Evolutionary conservation across 345 rosid genomes (phyloP), one percentile per base, ranked within the genome.

Genomic region (Populus tremula): DNA sequence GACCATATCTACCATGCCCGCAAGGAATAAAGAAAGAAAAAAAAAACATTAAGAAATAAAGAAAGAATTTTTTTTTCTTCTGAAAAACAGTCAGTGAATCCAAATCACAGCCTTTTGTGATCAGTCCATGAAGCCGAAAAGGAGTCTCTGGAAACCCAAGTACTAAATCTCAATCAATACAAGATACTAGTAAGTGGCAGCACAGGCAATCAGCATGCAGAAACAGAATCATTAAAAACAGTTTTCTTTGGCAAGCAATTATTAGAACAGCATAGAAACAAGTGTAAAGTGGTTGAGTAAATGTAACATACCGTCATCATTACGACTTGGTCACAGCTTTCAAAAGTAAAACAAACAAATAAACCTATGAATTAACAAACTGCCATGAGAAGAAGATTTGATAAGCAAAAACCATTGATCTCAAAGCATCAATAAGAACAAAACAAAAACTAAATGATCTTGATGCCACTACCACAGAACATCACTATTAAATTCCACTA

Each of bases 141-240:
- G 38, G 41, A 70, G 49, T 43, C 67, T 74, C 59, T 56, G 47
- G 70, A 75, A 77, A 64, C 65, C 70, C 43, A 45, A 49, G n/a
- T 39, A 41, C 27, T 56, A 56, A 25, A 76, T 23, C 9, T 39
- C 67, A 25, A 36, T 69, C 9, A 23, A 63, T 25, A 13, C 17
- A 70, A 45, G 39, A 71, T 6, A 16, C 36, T 25, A 31, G 68
- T 12, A 27, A 27, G 38, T 29, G 20, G 41, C 67, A 69, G 54
- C 25, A 72, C 73, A 73, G 83, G 69, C 68, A 78, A 67, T 50
- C 64, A 69, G 35, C 73, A 78, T 75, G 82, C 73, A 72, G 71
- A 73, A 80, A 41, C 87, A 65, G 70, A 82, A 84, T 84, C 73
- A 84, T 78, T 67, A 74, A 79, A 50, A 50, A 66, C 59, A 84